These are phyloP conservation scores for Chrysosporium queenslandicum DNA, from an alignment of 2,329 filamentous ascomycete species.

Conservation along the genomic window DNA sequence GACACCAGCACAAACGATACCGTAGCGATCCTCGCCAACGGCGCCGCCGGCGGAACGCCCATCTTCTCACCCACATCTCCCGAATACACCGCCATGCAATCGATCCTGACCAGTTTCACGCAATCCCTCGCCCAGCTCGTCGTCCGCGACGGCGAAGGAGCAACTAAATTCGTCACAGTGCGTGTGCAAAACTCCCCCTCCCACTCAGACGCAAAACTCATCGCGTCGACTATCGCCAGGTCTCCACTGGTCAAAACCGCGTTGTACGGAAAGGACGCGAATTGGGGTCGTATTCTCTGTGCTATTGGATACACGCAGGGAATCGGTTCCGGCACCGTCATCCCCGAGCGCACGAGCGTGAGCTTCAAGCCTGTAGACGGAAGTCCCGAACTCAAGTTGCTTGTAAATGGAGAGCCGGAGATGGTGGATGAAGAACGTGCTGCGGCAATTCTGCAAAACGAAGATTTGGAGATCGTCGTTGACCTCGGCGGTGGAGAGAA, in stretches of 20 bases:
- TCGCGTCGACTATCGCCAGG: conserved; percentile 79
- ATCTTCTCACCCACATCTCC: conserved; percentile 42
- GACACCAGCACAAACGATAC: conserved; percentile 98
- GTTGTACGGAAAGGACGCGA: conserved; percentile 91
- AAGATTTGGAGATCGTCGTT: conserved; percentile 54
- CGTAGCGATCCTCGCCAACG: conserved; percentile 87
- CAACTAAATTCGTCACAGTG: conserved; percentile 95
- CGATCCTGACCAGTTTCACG: conserved; percentile 65
- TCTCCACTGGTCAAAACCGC: conserved; percentile 96
- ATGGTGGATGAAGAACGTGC: conserved; percentile 51
- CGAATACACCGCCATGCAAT: conserved; percentile 63
- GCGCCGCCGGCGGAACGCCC: conserved; percentile 65
- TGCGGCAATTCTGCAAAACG: conserved; percentile 49
- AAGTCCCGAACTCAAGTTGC: conserved; percentile 46
- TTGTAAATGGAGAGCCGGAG: conserved; percentile 54
- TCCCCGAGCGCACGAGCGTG: conserved; percentile 49
- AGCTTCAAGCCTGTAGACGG: conserved; percentile 52
- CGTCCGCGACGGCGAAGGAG: conserved; percentile 91
- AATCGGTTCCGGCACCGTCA: conserved; percentile 38
- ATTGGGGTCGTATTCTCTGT: conserved; percentile 96
- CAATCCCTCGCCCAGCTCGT: conserved; percentile 82
- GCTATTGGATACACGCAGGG: conserved; percentile 70
- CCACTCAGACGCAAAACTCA: conserved; percentile 61
- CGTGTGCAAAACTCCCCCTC: conserved; percentile 64
- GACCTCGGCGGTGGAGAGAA: conserved; percentile 45